Evolutionary conservation across 768 basidiomycete genomes (phyloP).

Genomic region (Cyclocybe aegerita): DNA sequence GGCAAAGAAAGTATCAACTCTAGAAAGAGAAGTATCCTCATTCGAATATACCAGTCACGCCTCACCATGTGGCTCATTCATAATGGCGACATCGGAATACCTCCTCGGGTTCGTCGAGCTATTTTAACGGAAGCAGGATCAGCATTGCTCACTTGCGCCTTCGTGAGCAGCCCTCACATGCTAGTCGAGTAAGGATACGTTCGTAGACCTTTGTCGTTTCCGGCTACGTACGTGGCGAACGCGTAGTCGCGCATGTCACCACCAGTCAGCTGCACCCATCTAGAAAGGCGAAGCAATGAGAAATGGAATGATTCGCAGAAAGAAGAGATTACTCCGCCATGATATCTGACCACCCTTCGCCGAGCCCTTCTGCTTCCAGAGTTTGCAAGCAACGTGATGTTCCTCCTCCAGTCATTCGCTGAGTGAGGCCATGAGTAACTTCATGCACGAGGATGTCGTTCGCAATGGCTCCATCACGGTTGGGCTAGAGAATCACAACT

Average conservation of each 20-base stretch:
- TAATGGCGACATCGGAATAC: too few relatives aligned
- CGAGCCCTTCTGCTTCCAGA: constrained; percentile 53
- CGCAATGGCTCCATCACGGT: constrained; percentile 54
- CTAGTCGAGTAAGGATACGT: constrained; percentile 49
- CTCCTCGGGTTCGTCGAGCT: too few relatives aligned
- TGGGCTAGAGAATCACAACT: constrained; percentile 27
- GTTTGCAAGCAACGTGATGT: constrained; percentile 51
- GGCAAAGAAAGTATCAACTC: too few relatives aligned
- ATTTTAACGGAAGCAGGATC: too few relatives aligned
- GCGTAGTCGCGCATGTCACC: constrained; percentile 27
- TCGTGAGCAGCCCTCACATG: constrained; percentile 17
- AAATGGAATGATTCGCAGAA: neutral
- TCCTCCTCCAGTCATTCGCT: constrained; percentile 46
- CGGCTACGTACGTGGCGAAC: constrained; percentile 45
- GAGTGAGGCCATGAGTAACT: constrained; percentile 43
- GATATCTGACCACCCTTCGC: constrained; percentile 51
- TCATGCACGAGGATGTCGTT: constrained; percentile 45
- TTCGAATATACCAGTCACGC: too few relatives aligned
- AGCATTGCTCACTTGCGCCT: too few relatives aligned
- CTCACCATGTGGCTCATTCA: too few relatives aligned
- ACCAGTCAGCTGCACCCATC: constrained; percentile 32
- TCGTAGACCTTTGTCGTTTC: constrained; percentile 47
- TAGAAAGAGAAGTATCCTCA: too few relatives aligned
- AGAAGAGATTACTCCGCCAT: constrained; percentile 25
- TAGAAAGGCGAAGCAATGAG: constrained; percentile 3